Evolutionary conservation across 2,329 filamentous ascomycete genomes (phyloP), one percentile per base, ranked within the genome.

Genomic region (Ceratocystis destructans): DNA sequence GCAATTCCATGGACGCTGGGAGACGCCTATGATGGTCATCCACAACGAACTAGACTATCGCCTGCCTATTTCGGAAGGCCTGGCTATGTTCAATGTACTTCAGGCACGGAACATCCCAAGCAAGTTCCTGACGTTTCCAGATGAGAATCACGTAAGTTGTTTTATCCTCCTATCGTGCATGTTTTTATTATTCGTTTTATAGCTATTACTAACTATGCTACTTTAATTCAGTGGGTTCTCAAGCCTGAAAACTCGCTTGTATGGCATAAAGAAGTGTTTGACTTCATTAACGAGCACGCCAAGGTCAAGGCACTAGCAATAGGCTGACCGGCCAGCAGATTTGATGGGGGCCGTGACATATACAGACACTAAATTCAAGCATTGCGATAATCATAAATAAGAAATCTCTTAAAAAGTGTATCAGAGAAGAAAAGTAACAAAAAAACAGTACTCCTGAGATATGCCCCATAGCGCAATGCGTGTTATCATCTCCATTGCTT

Each of bases 1-100:
- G 0, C 77, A 79, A 64, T 78, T 82, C 64, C 81, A 83, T 68
- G 76, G 80, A 45, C 81, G 93, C 70, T 96, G 92, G 92, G 78
- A 82, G 0, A 96, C 92, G 0, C 94, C 94, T 0, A 87, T 94
- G 75, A 79, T 99, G 69, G 75, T 84, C 68, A 91, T 97, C 65
- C 93, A 97, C 75, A 93, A 86, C 72, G 90, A 94, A 71, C 80
- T 94, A 41, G 93, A 97, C 75, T 97, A 96, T 73, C 83, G 93
- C 20, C 78, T 96, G 31, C 88, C 91, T 0, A 86, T 97, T 65
- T 85, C 87, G 0, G 93, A 96, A 75, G 92, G 91, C 0, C 75
- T 96, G 64, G 83, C 88, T 1, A 88, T 90, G 64, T 96, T 96
- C 77, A 95, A 96, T 70, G 86, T 91, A 6, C 78, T 96, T 37